Evolutionary conservation across 192 early-diverging fungal species (phyloP).

Genomic region (Haplosporangium gracile): DNA sequence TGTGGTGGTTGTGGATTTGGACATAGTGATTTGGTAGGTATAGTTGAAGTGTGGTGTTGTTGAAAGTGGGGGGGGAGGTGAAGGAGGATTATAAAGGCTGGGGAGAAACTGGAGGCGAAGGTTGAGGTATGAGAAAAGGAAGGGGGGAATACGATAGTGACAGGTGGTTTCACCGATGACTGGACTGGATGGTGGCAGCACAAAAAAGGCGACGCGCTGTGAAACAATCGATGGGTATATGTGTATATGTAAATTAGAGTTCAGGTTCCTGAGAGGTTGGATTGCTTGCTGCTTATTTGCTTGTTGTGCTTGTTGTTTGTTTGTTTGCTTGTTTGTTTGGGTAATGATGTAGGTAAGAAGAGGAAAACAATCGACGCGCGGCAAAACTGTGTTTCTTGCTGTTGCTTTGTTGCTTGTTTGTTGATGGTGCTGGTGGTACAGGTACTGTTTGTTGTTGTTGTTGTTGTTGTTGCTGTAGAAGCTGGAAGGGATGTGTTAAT

Average conservation of each 20-base stretch:
- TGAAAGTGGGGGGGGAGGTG: background rate
- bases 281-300: background rate
- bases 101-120: background rate
- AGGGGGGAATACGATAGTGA: background rate
- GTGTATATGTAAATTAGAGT: background rate
- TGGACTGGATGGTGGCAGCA: background rate
- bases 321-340: background rate
- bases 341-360: background rate
- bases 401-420: no score
- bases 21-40: background rate
- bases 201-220: slow-evolving; percentile 8
- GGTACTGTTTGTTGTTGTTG: background rate
- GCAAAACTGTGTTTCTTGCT: no score
- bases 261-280: background rate
- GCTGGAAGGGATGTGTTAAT: background rate
- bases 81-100: background rate
- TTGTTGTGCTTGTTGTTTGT: background rate
- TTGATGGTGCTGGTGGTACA: no score
- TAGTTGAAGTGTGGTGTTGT: background rate
- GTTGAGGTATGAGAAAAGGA: background rate
- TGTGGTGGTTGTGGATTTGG: background rate
- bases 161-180: no score
- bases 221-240: background rate
- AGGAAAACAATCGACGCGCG: no score
- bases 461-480: slow-evolving; percentile 9